Conservation (phyloP, 2,329 filamentous ascomycete genomes). For the Verticillium tricorpus region DNA sequence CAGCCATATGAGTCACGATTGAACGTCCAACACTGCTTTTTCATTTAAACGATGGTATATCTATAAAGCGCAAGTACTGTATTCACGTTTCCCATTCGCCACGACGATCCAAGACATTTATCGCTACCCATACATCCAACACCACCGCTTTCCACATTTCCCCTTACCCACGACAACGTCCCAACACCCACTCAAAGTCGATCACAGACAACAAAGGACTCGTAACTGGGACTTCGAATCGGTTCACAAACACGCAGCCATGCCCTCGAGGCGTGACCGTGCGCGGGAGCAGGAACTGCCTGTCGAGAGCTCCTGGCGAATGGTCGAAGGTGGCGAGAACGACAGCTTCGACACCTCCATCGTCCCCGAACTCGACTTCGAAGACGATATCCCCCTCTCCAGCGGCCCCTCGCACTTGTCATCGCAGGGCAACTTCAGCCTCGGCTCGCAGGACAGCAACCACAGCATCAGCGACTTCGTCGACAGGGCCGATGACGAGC, state of each 20-base stretch:
- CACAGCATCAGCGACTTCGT: constrained; percentile 50
- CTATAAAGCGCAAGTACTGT: neutral
- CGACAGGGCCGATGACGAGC: constrained; percentile 49
- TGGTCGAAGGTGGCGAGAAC: constrained; percentile 55
- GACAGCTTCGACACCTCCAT: constrained; percentile 56
- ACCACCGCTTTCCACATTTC: neutral
- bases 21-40: neutral
- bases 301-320: constrained; percentile 54
- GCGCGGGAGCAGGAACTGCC: constrained; percentile 25
- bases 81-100: too few relatives aligned
- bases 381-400: constrained; percentile 32
- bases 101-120: too few relatives aligned
- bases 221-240: neutral
- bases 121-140: too few relatives aligned
- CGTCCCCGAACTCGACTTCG: constrained; percentile 38
- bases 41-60: neutral
- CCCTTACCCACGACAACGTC: neutral
- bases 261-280: constrained; percentile 6
- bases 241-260: neutral
- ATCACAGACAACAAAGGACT: neutral
- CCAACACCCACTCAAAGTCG: neutral
- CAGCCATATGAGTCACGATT: neutral
- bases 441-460: constrained; percentile 42
- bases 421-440: constrained; percentile 34
- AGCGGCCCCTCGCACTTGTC: constrained; percentile 44